Evolutionary conservation across 2,329 filamentous ascomycete genomes (phyloP), one percentile per base, ranked within the genome.

Genomic region (Domatiomyces globalis): DNA sequence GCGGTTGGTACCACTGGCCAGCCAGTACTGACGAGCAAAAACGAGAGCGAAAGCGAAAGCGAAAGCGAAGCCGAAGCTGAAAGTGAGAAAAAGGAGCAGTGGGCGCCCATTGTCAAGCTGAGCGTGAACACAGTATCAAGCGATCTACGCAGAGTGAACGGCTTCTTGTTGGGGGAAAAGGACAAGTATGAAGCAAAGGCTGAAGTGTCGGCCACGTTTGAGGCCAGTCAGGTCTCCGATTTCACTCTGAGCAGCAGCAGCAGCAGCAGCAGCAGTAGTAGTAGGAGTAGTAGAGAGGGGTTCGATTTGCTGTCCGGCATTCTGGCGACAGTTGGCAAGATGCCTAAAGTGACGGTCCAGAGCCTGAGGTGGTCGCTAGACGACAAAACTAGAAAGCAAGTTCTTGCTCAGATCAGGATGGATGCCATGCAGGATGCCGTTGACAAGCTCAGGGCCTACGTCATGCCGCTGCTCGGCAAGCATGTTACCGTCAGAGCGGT

Each of bases 381-480:
- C 51, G 33, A 18, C 7, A 25, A 8, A 5, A 53, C 51, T 25
- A 46, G 42, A 36, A 42, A 44, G 29, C 22, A 33, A 2, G n/a
- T 50, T 2, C 46, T 48, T 12, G 5, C 33, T 39, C 5, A 39
- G 1, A 45, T 43, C 19, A 48, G 51, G 44, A 43, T 29, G 17
- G 29, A 50, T 22, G 51, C 51, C 45, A 50, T 50, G 48, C 48
- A 47, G 33, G 51, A 53, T 17, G 51, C 51, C 15, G 43, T 53
- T 19, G 51, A 53, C 33, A 53, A 53, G 42, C 48, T 53, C 15
- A 47, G 48, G 17, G 51, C 51, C 4, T 53, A 53, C 29, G 48
- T 50, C 33, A 33, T 44, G 4, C 51, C 51, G 1, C 45, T 53
- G n/a, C 22, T 25, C 22, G 22, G 22, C 22, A 25, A 25, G 22